These are phyloP conservation scores for Dionaea muscipula DNA, from an alignment of 179 eudicot species.

Conservation along the genomic window DNA sequence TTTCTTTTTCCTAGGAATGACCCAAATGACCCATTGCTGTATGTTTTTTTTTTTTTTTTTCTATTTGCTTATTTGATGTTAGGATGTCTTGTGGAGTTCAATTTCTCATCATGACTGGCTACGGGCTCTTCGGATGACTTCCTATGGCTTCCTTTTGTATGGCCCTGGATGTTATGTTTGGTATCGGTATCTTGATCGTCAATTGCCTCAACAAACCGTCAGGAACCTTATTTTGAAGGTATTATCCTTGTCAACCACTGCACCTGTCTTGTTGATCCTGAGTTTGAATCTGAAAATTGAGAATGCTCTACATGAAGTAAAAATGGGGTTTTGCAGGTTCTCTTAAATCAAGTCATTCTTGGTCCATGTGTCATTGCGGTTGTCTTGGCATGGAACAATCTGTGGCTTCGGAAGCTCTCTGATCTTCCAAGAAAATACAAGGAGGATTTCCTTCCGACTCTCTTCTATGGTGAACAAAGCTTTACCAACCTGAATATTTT, in stretches of 20 bases:
- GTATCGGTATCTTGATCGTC: slow-evolving; percentile 71
- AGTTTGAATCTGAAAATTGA: not conserved
- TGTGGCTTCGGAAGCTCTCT: slow-evolving; percentile 70
- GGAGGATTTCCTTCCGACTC: slow-evolving; percentile 70
- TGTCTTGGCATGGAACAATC: slow-evolving; percentile 85
- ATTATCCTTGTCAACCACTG: not conserved
- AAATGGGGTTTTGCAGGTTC: slow-evolving; percentile 36
- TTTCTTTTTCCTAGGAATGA: no score
- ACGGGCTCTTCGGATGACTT: slow-evolving; percentile 81
- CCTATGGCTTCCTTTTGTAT: slow-evolving; percentile 76
- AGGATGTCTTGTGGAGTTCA: slow-evolving; percentile 43
- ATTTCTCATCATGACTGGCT: slow-evolving; percentile 67
- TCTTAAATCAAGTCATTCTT: slow-evolving; percentile 73
- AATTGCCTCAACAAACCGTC: slow-evolving; percentile 67
- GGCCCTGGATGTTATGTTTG: slow-evolving; percentile 93
- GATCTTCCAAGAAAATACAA: slow-evolving; percentile 84
- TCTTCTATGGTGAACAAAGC: slow-evolving; percentile 41
- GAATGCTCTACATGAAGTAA: not conserved
- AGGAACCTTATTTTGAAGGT: slow-evolving; percentile 62
- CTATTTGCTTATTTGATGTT: slow-evolving; percentile 9
- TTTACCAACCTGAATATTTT: not conserved
- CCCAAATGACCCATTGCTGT: no score
- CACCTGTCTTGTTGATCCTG: not conserved
- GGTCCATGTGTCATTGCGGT: slow-evolving; percentile 92
- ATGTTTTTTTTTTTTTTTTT: not conserved